Evolutionary conservation across 495 filamentous ascomycete genomes (phyloP).

Genomic region (Diplogelasinospora grovesii): DNA sequence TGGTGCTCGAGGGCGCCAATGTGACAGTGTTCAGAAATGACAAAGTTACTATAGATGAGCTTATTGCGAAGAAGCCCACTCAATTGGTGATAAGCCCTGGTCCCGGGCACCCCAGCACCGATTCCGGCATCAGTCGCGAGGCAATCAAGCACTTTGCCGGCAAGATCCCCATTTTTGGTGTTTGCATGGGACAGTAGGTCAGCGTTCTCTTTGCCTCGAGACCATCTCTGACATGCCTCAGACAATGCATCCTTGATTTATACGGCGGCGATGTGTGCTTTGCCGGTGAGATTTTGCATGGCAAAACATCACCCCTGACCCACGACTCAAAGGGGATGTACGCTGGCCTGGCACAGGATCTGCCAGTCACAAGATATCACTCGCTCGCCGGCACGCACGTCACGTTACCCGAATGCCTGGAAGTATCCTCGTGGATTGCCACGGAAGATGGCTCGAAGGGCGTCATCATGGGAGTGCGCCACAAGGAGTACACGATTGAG

Average conservation of each 20-base stretch:
- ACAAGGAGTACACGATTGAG: slow-evolving; percentile 84
- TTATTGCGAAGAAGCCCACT: slow-evolving; percentile 76
- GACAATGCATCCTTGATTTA: slow-evolving; percentile 87
- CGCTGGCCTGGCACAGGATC: slow-evolving; percentile 61
- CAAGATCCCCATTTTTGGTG: slow-evolving; percentile 92
- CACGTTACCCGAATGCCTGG: slow-evolving; percentile 78
- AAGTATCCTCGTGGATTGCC: slow-evolving; percentile 86
- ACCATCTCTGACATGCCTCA: neutral
- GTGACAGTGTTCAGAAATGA: slow-evolving; percentile 91
- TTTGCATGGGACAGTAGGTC: slow-evolving; percentile 93
- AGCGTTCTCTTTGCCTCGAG: neutral
- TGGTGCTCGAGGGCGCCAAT: slow-evolving; percentile 84
- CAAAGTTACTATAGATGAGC: slow-evolving; percentile 74
- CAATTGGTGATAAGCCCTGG: slow-evolving; percentile 94
- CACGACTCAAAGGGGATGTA: slow-evolving; percentile 91
- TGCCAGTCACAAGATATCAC: slow-evolving; percentile 92
- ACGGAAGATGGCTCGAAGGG: slow-evolving; percentile 57
- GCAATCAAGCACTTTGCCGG: slow-evolving; percentile 90
- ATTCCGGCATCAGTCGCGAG: slow-evolving; percentile 87
- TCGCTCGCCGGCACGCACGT: slow-evolving; percentile 90
- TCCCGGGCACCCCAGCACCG: slow-evolving; percentile 81
- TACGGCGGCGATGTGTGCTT: slow-evolving; percentile 89
- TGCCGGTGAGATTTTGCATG: slow-evolving; percentile 93
- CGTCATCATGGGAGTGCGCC: slow-evolving; percentile 94
- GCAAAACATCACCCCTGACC: slow-evolving; percentile 84